Percentiles rank a stretch among this genome's conserved stretches.
Conservation (phyloP, 306 rosid species). For the Cucumis hystrix region DNA sequence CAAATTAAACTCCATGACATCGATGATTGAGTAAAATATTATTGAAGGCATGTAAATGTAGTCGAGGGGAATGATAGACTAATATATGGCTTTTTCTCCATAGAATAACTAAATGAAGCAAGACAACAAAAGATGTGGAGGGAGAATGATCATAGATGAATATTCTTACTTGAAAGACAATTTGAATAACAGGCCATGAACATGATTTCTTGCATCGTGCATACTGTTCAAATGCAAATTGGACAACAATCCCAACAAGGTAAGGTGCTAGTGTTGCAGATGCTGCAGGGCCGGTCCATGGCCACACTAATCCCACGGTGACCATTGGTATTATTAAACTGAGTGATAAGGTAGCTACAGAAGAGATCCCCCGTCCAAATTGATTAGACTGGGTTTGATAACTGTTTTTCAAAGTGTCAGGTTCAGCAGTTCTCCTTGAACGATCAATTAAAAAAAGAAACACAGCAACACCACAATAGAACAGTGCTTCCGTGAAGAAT, state of each 20-base stretch:
- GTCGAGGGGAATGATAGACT: background rate
- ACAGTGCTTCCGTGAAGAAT: constrained; percentile 94
- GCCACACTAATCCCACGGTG: constrained; percentile 99
- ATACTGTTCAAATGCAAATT: constrained; percentile 92
- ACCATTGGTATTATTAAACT: constrained; percentile 95
- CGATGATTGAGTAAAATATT: background rate
- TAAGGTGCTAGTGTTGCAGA: constrained; percentile 98
- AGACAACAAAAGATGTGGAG: background rate
- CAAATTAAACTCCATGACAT: background rate
- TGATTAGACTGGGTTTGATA: constrained; percentile 29
- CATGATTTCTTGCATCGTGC: constrained; percentile 75
- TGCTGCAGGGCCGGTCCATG: constrained; percentile 99
- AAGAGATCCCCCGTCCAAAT: constrained; percentile 59
- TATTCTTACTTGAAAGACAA: constrained; percentile 72
- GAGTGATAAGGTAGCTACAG: constrained; percentile 69
- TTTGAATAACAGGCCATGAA: constrained; percentile 87
- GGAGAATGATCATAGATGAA: background rate
- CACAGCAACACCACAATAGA: constrained; percentile 78
- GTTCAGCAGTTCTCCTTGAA: constrained; percentile 41
- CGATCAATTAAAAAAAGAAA: constrained; percentile 61
- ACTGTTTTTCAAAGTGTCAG: constrained; percentile 18
- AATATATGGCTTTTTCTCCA: background rate
- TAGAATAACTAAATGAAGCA: background rate
- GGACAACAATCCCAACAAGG: constrained; percentile 90
- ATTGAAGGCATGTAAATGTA: background rate